Percentiles rank a stretch among this genome's conserved stretches.
Evolutionary conservation across 768 basidiomycete genomes (phyloP).

Genomic region (Daedalea quercina): DNA sequence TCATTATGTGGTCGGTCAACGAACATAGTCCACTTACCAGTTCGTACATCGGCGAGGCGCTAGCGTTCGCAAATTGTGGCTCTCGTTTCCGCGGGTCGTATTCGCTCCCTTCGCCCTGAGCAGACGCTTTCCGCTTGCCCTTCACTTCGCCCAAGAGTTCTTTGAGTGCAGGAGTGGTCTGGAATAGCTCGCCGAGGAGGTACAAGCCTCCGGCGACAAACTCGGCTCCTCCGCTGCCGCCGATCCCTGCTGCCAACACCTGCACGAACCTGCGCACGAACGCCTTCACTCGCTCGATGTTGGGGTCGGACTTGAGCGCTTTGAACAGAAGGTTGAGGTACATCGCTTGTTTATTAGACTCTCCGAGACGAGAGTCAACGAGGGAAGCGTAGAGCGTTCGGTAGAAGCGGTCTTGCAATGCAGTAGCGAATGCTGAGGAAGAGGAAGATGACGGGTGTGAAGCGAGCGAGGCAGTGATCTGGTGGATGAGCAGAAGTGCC

Average conservation of each 20-base stretch:
- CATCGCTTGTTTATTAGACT: slow-evolving; percentile 92
- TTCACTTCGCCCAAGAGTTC: slow-evolving; percentile 30
- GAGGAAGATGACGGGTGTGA: slow-evolving; percentile 29
- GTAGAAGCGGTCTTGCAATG: slow-evolving; percentile 62
- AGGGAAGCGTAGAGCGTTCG: slow-evolving; percentile 88
- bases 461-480: slow-evolving; percentile 55
- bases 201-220: slow-evolving; percentile 87
- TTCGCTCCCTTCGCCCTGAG: slow-evolving; percentile 22
- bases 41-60: slow-evolving; percentile 81
- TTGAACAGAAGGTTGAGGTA: slow-evolving; percentile 94
- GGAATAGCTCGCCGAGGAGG: slow-evolving; percentile 75
- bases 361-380: slow-evolving; percentile 71
- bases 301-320: slow-evolving; percentile 65
- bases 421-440: slow-evolving; percentile 36
- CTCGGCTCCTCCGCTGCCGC: slow-evolving; percentile 67
- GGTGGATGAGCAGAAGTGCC: slow-evolving; percentile 83
- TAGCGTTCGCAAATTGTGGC: slow-evolving; percentile 79
- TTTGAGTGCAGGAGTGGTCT: slow-evolving; percentile 38
- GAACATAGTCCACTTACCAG: slow-evolving; percentile 46
- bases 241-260: slow-evolving; percentile 52
- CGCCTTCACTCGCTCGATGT: slow-evolving; percentile 61
- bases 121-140: slow-evolving; percentile 19
- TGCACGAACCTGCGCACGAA: slow-evolving; percentile 82
- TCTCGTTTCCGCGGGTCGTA: slow-evolving; percentile 92
- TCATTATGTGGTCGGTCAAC: background rate